Evolutionary conservation across 1,284 basidiomycete species (phyloP).

Genomic region (Bjerkandera adusta): DNA sequence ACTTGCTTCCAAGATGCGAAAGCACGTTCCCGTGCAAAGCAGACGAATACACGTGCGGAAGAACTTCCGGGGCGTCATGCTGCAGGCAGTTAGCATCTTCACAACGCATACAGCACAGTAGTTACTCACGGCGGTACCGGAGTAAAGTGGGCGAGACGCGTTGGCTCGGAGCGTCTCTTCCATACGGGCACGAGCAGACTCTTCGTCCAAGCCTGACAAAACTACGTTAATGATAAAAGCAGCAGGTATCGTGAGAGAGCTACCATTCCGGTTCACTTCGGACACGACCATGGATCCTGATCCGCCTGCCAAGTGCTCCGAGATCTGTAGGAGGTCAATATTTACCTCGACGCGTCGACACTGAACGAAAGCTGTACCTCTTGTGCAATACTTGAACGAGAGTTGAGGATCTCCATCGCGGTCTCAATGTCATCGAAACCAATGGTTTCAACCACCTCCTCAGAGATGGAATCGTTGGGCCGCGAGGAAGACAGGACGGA

Average conservation of each 20-base stretch:
- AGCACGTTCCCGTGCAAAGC: constrained; percentile 65
- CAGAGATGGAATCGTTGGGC: constrained; percentile 73
- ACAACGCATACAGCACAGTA: constrained; percentile 13
- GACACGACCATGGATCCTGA: too few relatives aligned
- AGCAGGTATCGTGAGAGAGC: neutral
- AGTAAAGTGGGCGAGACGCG: constrained; percentile 68
- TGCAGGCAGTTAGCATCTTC: constrained; percentile 9
- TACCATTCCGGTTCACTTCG: too few relatives aligned
- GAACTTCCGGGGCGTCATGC: constrained; percentile 59
- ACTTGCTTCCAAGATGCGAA: constrained; percentile 74
- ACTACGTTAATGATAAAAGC: neutral
- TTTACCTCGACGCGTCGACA: too few relatives aligned
- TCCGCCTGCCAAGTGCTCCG: constrained; percentile 1
- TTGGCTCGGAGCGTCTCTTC: constrained; percentile 64
- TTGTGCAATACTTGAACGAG: constrained; percentile 37
- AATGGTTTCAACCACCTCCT: constrained; percentile 77
- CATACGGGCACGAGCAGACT: constrained; percentile 63
- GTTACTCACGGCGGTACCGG: constrained; percentile 50
- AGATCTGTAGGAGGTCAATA: constrained; percentile 2
- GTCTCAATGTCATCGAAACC: constrained; percentile 86
- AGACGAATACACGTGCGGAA: constrained; percentile 86
- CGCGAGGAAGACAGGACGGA: constrained; percentile 32
- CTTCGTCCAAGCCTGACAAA: constrained; percentile 38
- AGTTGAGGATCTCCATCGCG: constrained; percentile 53
- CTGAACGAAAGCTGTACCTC: constrained; percentile 21